A percentile compares a stretch with the other conserved stretches of the same genome.
These are phyloP conservation scores for Dryadomyces quercus-mongolicae DNA, from an alignment of 2,329 filamentous ascomycete species.

Conservation along the genomic window DNA sequence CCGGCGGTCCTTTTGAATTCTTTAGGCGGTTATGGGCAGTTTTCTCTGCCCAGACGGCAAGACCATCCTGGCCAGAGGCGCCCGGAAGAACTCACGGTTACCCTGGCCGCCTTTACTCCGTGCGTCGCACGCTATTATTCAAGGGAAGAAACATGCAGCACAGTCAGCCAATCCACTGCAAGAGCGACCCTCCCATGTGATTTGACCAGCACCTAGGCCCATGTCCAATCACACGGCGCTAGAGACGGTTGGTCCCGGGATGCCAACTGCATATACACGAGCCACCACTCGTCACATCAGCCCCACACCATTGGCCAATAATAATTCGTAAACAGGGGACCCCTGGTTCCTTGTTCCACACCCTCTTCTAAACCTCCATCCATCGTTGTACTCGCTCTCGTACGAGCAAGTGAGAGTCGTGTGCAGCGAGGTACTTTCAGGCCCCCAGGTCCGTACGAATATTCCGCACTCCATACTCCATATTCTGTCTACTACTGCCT, in stretches of 20 bases:
- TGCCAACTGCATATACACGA: constrained; percentile 32
- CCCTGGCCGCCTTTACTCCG: too few relatives aligned
- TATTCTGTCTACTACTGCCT: too few relatives aligned
- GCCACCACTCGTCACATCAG: constrained; percentile 30
- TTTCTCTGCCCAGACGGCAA: too few relatives aligned
- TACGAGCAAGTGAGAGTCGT: not conserved
- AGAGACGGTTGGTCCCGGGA: constrained; percentile 24
- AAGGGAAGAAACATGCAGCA: not conserved
- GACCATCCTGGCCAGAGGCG: not conserved
- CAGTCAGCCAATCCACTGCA: not conserved
- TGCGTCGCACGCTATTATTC: not conserved
- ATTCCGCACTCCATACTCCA: too few relatives aligned
- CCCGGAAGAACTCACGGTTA: not conserved
- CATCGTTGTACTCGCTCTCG: not conserved
- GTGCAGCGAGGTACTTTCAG: not conserved
- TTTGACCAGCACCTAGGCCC: constrained; percentile 7
- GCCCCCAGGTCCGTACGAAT: too few relatives aligned
- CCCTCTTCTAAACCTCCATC: not conserved
- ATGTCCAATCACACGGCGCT: constrained; percentile 12
- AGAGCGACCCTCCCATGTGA: constrained; percentile 1
- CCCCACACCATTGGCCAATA: constrained; percentile 21
- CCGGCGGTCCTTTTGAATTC: too few relatives aligned
- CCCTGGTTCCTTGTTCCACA: not conserved
- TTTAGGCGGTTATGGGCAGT: too few relatives aligned
- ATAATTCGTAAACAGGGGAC: constrained; percentile 10